These are phyloP conservation scores for Malassezia sympodialis DNA, from an alignment of 1,284 basidiomycete species.

Conservation along the genomic window DNA sequence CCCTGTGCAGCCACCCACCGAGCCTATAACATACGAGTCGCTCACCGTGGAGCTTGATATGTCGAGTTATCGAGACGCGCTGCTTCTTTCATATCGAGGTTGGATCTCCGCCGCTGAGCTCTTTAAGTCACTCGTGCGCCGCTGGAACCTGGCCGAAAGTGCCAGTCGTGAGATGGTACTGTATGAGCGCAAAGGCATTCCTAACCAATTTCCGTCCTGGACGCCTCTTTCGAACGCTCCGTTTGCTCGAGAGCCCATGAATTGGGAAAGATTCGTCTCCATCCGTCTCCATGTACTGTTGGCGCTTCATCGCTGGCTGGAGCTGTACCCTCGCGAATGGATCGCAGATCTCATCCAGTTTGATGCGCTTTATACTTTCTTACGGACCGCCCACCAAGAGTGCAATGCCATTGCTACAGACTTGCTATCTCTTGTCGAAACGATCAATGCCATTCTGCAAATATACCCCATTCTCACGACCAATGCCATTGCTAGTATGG, in stretches of 20 bases:
- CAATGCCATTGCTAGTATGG: not conserved
- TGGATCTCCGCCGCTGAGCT: slow-evolving; percentile 30
- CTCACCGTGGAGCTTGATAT: slow-evolving; percentile 32
- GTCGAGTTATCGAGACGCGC: slow-evolving; percentile 27
- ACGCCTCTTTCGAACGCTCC: slow-evolving; percentile 19
- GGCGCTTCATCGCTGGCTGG: slow-evolving; percentile 32
- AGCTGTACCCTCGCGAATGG: slow-evolving; percentile 40
- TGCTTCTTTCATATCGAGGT: slow-evolving; percentile 36
- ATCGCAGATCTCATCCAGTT: slow-evolving; percentile 33
- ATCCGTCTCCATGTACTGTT: slow-evolving; percentile 35
- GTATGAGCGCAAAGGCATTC: slow-evolving; percentile 24
- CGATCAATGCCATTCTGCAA: not conserved
- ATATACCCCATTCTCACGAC: not conserved
- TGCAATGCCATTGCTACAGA: slow-evolving; percentile 23
- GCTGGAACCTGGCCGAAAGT: slow-evolving; percentile 34
- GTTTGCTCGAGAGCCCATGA: slow-evolving; percentile 24
- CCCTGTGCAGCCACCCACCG: slow-evolving; percentile 8
- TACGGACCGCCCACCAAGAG: slow-evolving; percentile 24
- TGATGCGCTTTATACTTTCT: slow-evolving; percentile 26
- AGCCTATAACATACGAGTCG: slow-evolving; percentile 14
- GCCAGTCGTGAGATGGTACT: slow-evolving; percentile 38
- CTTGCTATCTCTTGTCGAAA: slow-evolving; percentile 11
- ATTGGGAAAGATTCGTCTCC: slow-evolving; percentile 33
- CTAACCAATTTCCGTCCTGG: slow-evolving; percentile 42
- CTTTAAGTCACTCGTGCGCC: slow-evolving; percentile 37